phyloP scores from a whole-genome alignment of 1,284 basidiomycete species.

The Singerocomus inundabilis region DNA sequence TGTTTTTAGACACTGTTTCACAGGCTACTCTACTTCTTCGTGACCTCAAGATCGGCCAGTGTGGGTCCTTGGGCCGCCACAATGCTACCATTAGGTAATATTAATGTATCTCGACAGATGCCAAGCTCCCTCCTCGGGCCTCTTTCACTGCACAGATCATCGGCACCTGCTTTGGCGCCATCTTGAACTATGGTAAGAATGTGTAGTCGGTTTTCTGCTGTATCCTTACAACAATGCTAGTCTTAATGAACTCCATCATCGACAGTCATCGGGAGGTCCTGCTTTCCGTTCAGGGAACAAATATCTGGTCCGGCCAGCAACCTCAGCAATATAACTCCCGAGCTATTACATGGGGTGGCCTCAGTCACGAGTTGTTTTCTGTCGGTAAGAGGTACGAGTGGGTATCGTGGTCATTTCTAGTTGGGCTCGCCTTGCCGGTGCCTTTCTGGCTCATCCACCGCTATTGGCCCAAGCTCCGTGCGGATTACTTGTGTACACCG shows the following conservation, averaged over 20 bases:
- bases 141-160: conserved; percentile 63
- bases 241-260: conserved; percentile 61
- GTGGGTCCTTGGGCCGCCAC: conserved; percentile 23
- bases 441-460: conserved; percentile 56
- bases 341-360: conserved; percentile 65
- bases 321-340: conserved; percentile 60
- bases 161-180: conserved; percentile 44
- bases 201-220: neutral
- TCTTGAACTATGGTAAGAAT: conserved; percentile 52
- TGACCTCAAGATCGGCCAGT: conserved; percentile 63
- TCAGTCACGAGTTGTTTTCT: conserved; percentile 57
- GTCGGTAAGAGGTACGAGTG: conserved; percentile 54
- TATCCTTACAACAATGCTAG: conserved; percentile 10
- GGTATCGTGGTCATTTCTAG: conserved; percentile 53
- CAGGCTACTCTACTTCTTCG: conserved; percentile 48
- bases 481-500: conserved; percentile 45
- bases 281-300: conserved; percentile 46
- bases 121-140: conserved; percentile 66
- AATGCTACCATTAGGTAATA: conserved; percentile 1
- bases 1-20: conserved; percentile 37
- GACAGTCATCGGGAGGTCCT: conserved; percentile 52
- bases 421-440: conserved; percentile 54
- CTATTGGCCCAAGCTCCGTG: conserved; percentile 40
- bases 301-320: conserved; percentile 62
- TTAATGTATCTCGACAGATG: conserved; percentile 33